These are phyloP conservation scores for Nepenthes alata DNA, from an alignment of 179 eudicot species.

Conservation along the genomic window DNA sequence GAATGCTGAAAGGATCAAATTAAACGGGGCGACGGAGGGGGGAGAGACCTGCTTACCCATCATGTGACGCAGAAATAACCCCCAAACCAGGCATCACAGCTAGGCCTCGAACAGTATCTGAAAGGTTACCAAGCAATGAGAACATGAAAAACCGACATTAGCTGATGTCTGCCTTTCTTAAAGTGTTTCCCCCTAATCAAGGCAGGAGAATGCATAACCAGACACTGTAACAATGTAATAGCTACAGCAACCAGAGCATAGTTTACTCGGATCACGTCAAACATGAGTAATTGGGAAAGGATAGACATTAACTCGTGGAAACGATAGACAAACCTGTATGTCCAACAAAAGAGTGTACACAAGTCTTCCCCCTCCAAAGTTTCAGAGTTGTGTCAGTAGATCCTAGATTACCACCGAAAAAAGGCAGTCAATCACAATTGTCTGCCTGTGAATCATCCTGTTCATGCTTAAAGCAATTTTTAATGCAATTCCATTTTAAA, in stretches of 20 bases:
- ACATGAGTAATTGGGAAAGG: slow-evolving; percentile 2
- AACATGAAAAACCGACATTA: background rate
- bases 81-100: slow-evolving; percentile 71
- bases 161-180: background rate
- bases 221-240: too few species aligned
- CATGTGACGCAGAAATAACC: slow-evolving; percentile 93
- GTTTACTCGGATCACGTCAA: background rate
- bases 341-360: slow-evolving; percentile 62
- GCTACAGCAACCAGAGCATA: too few species aligned
- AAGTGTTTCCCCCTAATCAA: background rate
- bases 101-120: slow-evolving; percentile 92
- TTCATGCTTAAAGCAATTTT: background rate
- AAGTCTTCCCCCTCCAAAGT: slow-evolving; percentile 81
- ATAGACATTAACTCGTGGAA: background rate
- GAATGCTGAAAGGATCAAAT: background rate
- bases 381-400: slow-evolving; percentile 86
- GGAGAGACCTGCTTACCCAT: slow-evolving; percentile 49
- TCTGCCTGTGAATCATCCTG: background rate
- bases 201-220: slow-evolving; percentile 5
- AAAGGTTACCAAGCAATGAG: slow-evolving; percentile 11
- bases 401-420: slow-evolving; percentile 38
- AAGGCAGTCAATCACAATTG: background rate
- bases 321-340: slow-evolving; percentile 49
- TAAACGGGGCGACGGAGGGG: background rate
- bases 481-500: too few species aligned